Base-by-base conservation (phyloP, 75 land plant genomes). In the Adiantum capillusveneris region DNA sequence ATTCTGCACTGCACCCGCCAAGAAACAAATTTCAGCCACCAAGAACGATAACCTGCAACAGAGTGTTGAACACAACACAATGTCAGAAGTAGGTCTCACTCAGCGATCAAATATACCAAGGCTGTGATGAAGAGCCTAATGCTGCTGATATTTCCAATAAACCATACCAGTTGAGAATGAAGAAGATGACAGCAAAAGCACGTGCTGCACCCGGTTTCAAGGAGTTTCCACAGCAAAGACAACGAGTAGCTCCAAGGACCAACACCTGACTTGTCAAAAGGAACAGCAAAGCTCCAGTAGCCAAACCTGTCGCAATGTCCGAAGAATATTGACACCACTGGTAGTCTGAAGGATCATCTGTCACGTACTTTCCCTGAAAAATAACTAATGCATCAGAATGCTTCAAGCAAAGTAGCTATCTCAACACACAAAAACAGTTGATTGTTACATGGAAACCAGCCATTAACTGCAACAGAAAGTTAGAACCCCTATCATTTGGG, bases 171-270 rank as follows among this genome's bases (percentile, higher is more conserved):
- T 85, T 76, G n/a, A 78, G 69, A 2, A 77, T 57, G 53, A 93
- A 93, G 18, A 79, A 75, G 26, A 88, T 72, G 36, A 93, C 75
- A 20, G 95, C 61, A 68, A 78, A 81, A 16, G 90, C 86, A 29
- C 95, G 82, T 52, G 73, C 75, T 19, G 67, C 71, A 21, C 95
- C 90, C 27, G 95, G 85, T 44, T 79, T 66, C 57, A 88, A 71
- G 34, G 82, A 75, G 41, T 63, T 74, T 6, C 98, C 90, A 63
- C 87, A 93, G 62, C 95, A 93, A 75, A 93, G 74, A 76, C 95
- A 88, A 59, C 71, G 78, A 45, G 95, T 88, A 24, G 83, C 79
- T 31, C 70, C 82, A 86, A 85, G 83, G 30, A 88, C 60, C 19
- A 93, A 59, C 3, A 74, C 69, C 63, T 84, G 72, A 44, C 86